Base-by-base conservation (phyloP, 1,139 yeast genomes). In the Lipomyces yarrowii region DNA sequence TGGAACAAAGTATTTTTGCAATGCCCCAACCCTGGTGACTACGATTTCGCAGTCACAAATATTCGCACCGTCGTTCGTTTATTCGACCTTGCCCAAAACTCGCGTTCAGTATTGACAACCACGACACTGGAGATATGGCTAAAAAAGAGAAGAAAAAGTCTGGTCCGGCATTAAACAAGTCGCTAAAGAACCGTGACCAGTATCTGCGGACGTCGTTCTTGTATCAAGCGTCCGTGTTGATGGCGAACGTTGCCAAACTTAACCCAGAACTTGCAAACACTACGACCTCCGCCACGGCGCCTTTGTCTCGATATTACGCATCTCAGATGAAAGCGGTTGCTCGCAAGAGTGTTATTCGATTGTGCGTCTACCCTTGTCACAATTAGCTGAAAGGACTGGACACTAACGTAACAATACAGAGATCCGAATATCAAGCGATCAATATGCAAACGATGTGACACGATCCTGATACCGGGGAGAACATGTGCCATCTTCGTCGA, bases 361-460 rank as follows among this genome's bases (percentile, higher is more conserved):
- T 69, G 68, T 69, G 58, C n/a, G 65, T 62, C 15, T 21, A 11
- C 3, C 18, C 5, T 7, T 56, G n/a, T 35, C 37, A 13, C 37
- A 3, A 21, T n/a, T 42, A 51, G 23, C 18, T 11, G n/a, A 15
- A 42, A n/a, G 21, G n/a, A 37, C 13, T 37, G n/a, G 30, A 32
- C 52, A 33, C 30, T 33, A 21, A 35, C 37, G 15, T 7, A 15
- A n/a, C 7, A 23, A 4, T 21, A 30, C 10, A 65, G 69, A 18
- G 68, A 66, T 37, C 71, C 71, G 11, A 65, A 53, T 52, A 60
- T 69, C 32, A 69, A 69, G 42, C 67, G 71, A n/a, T 54, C 64
- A 18, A 53, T 68, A 11, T 69, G 71, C 62, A 68, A 69, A 56
- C 55, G 64, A 37, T 69, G 71, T 53, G 62, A 64, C 48, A 48